Evolutionary conservation across 345 rosid species (phyloP).

Genomic region (Eutrema japonicum): DNA sequence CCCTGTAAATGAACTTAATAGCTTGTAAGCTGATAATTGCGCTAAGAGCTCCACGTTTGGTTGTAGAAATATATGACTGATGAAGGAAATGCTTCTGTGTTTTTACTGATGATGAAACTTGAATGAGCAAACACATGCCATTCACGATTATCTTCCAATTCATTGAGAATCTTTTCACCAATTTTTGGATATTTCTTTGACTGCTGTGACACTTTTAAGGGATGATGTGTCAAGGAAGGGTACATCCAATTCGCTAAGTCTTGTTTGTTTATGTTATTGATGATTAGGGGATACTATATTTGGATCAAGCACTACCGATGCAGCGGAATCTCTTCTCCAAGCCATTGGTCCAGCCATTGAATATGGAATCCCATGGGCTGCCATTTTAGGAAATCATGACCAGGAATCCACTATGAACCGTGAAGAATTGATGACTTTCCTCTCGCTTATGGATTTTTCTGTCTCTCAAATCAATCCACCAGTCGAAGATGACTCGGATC

Average conservation of each 20-base stretch:
- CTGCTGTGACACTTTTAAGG: background rate
- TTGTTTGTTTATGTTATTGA: slow-evolving; percentile 35
- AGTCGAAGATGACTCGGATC: slow-evolving; percentile 37
- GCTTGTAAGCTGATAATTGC: background rate
- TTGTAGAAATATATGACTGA: background rate
- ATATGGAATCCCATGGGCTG: slow-evolving; percentile 88
- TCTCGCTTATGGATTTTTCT: slow-evolving; percentile 88
- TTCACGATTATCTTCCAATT: background rate
- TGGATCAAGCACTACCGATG: slow-evolving; percentile 78
- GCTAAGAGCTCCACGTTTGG: background rate
- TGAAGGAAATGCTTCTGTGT: slow-evolving; percentile 3
- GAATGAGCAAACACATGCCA: background rate
- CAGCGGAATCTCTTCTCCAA: slow-evolving; percentile 79
- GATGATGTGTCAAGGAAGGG: background rate
- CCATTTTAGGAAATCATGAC: slow-evolving; percentile 91
- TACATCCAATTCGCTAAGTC: background rate
- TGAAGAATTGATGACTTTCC: slow-evolving; percentile 78
- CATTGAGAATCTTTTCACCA: background rate
- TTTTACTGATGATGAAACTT: slow-evolving; percentile 2
- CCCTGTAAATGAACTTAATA: background rate
- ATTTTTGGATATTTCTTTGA: background rate
- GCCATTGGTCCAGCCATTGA: slow-evolving; percentile 79
- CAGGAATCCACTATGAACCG: slow-evolving; percentile 88
- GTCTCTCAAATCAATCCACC: slow-evolving; percentile 70
- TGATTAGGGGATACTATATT: slow-evolving; percentile 89